Base-by-base conservation (phyloP, 1,284 basidiomycete genomes). In the Heterobasidion annosum region DNA sequence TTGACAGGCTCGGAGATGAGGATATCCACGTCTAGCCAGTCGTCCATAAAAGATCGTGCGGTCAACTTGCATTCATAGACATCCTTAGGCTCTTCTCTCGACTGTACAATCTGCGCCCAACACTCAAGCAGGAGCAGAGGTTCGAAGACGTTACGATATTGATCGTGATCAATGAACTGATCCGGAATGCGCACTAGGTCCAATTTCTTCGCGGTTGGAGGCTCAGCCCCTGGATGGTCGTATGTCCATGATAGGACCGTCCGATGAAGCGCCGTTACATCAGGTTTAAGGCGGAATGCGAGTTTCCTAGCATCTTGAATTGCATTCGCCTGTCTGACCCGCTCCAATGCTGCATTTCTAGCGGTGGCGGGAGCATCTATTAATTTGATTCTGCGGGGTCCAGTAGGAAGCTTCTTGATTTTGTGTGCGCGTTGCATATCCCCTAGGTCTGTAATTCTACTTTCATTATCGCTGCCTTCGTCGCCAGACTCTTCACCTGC, bases 121-220 rank as follows among this genome's bases (percentile, higher is more conserved):
- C 91, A 87, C 70, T 99, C 97, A 57, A 92, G 76, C 34, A 95
- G 72, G 25, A 98, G 74, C n/a, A 99, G 75, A 1, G 97, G 93
- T 61, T 93, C 83, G 64, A 97, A 93, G 32, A 87, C 74, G 32
- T 73, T 72, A 44, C 82, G 77, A 68, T 97, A 99, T 34, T 93
- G 80, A 4, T 73, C 66, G 52, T 84, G 79, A 56, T 81, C 77
- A 2, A 63, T 62, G 66, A 98, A 98, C 7, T 68, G 71, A 50
- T 83, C 78, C 0, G 89, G 88, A 3, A 96, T 77, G 32, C 34
- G 37, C 25, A 43, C 43, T 13, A 3, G 67, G 69, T 7, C 63
- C 58, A 34, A 77, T 63, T 8, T 65, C 60, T 13, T 68, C 61
- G 34, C 66, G 68, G 68, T 66, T 10, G 69, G 84, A 34, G 85